Percentiles rank a stretch among this genome's conserved stretches.
Evolutionary conservation across 2,329 filamentous ascomycete species (phyloP).

Genomic region (Colletotrichum eleusines): DNA sequence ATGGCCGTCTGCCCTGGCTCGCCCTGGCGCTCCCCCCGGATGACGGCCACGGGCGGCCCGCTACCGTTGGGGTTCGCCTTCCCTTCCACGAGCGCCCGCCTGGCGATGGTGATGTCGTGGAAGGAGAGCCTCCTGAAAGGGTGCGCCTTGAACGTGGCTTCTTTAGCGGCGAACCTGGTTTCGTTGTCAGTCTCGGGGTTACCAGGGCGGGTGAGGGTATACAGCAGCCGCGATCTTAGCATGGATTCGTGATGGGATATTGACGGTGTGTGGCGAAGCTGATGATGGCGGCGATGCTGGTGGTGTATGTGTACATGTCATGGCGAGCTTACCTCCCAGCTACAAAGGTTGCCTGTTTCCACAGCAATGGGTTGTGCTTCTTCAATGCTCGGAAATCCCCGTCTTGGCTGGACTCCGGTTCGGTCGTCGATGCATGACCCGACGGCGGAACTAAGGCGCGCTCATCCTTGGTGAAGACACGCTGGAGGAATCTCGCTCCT

Average conservation of each 20-base stretch:
- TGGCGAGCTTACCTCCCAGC: constrained; percentile 58
- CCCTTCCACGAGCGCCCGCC: constrained; percentile 42
- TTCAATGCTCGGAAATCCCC: constrained; percentile 21
- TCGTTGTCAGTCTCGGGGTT: not conserved
- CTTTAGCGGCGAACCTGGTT: constrained; percentile 77
- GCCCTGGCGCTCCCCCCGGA: constrained; percentile 49
- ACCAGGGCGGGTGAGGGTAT: not conserved
- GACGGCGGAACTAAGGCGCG: constrained; percentile 41
- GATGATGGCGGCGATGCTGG: not conserved
- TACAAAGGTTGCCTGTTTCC: constrained; percentile 56
- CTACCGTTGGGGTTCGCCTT: constrained; percentile 48
- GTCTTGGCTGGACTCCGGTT: not conserved
- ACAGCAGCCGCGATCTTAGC: not conserved
- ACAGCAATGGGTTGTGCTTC: constrained; percentile 46
- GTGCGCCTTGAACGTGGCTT: constrained; percentile 80
- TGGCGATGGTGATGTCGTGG: constrained; percentile 67
- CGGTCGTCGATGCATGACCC: not conserved
- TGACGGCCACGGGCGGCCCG: constrained; percentile 60
- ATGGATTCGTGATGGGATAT: not conserved
- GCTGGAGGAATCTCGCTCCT: constrained; percentile 59
- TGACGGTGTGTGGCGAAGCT: not conserved
- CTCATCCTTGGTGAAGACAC: constrained; percentile 61
- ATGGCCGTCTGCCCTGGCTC: constrained; percentile 67
- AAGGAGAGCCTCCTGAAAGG: constrained; percentile 69
- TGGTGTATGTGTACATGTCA: not conserved